Conservation (phyloP, 768 basidiomycete genomes). For the Amanita muscaria region DNA sequence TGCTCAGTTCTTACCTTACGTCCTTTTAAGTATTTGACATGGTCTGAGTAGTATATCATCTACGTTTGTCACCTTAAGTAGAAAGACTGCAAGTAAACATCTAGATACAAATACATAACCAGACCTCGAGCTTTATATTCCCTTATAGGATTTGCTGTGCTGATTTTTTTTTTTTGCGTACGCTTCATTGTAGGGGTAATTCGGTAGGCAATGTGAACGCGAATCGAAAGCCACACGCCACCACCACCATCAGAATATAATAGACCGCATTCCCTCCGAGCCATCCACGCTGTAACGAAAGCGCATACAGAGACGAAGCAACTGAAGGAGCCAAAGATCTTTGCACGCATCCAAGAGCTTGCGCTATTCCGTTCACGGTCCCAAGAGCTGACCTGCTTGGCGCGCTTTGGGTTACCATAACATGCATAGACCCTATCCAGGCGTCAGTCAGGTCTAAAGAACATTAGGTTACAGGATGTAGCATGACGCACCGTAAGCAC, state of each 20-base stretch:
- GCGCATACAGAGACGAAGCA: slow-evolving; percentile 1
- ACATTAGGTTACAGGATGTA: neutral
- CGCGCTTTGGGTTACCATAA: neutral
- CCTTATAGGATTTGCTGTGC: no score
- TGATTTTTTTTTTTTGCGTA: no score
- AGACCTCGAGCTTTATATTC: no score
- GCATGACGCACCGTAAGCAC: neutral
- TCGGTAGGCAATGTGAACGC: neutral
- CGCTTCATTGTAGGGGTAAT: no score
- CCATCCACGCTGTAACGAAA: slow-evolving; percentile 1
- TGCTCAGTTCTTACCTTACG: no score
- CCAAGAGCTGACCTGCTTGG: slow-evolving; percentile 1
- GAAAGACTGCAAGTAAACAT: no score
- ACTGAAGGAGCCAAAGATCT: slow-evolving; percentile 1
- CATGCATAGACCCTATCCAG: slow-evolving; percentile 1
- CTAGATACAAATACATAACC: no score
- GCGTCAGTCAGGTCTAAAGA: neutral
- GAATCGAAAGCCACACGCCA: neutral
- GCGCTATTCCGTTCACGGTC: slow-evolving; percentile 3
- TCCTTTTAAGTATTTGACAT: no score
- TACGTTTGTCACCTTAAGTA: no score
- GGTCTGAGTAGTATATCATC: no score
- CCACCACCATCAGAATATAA: neutral
- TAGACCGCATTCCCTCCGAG: slow-evolving; percentile 6
- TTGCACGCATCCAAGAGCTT: neutral